Evolutionary conservation across 805 yeast genomes (phyloP).

Genomic region (Lipomyces starkeyi): DNA sequence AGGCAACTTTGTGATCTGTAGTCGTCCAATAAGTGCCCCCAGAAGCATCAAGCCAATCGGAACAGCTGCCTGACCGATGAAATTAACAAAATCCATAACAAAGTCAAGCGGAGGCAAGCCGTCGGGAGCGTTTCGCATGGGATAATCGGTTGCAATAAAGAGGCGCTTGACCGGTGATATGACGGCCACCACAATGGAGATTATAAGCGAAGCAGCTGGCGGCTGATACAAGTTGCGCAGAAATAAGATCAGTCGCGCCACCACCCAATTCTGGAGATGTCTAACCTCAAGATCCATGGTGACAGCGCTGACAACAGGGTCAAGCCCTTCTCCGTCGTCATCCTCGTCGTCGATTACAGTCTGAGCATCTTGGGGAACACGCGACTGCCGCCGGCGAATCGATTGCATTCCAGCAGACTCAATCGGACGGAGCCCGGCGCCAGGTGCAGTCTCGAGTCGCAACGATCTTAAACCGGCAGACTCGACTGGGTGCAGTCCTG

Average conservation of each 20-base stretch:
- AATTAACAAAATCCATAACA: conserved; percentile 77
- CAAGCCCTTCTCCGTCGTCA: conserved; percentile 37
- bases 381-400: conserved; percentile 20
- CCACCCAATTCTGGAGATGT: conserved; percentile 9
- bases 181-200: conserved; percentile 72
- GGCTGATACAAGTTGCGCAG: conserved; percentile 67
- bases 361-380: conserved; percentile 2
- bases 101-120: conserved; percentile 81
- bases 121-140: conserved; percentile 82
- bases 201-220: conserved; percentile 70
- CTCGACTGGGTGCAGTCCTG: conserved; percentile 15
- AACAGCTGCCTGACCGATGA: conserved; percentile 85
- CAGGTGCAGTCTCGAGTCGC: not conserved
- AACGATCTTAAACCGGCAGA: conserved; percentile 29
- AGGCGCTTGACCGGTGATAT: conserved; percentile 84
- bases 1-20: conserved; percentile 65
- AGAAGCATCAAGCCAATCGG: conserved; percentile 82
- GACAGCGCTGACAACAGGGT: conserved; percentile 35
- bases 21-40: conserved; percentile 87
- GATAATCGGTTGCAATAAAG: conserved; percentile 55
- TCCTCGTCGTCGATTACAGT: conserved; percentile 12
- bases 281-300: conserved; percentile 21
- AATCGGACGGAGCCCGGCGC: not conserved
- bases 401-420: conserved; percentile 31
- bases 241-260: conserved; percentile 35